Percentiles rank a stretch among this genome's conserved stretches.
Evolutionary conservation across 305 asterid genomes (phyloP).

Genomic region (Fraxinus dipetala): DNA sequence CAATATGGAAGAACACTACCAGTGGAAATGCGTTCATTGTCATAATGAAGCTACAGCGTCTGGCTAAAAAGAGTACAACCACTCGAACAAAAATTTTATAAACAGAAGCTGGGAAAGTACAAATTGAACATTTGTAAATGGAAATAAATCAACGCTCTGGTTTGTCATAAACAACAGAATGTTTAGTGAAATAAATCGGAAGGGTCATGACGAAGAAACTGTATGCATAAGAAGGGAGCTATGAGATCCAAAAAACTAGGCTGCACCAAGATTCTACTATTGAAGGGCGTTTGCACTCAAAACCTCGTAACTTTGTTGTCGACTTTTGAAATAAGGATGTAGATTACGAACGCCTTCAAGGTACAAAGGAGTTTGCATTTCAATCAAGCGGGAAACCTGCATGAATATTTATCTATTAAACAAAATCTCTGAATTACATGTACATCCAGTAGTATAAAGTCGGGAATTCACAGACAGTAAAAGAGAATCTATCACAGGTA

Average conservation of each 20-base stretch:
- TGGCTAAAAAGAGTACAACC: not conserved
- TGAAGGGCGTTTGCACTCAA: not conserved
- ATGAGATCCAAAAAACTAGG: not conserved
- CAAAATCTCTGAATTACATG: not conserved
- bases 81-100: not conserved
- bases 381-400: conserved; percentile 90
- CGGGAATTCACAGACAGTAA: not conserved
- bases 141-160: not conserved
- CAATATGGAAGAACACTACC: not conserved
- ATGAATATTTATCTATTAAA: not conserved
- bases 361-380: conserved; percentile 81
- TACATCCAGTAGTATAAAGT: not conserved
- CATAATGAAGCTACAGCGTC: not conserved
- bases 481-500: not conserved
- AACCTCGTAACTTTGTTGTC: not conserved
- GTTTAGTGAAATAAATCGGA: not conserved
- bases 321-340: conserved; percentile 71
- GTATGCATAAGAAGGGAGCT: not conserved
- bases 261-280: not conserved
- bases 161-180: not conserved
- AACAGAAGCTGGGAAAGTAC: not conserved
- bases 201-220: not conserved
- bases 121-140: not conserved
- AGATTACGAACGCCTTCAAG: conserved; percentile 57
- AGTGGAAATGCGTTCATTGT: not conserved